These are phyloP conservation scores for Backusella tarrabulga DNA, from an alignment of 192 early-diverging fungal genomes.

Conservation along the genomic window DNA sequence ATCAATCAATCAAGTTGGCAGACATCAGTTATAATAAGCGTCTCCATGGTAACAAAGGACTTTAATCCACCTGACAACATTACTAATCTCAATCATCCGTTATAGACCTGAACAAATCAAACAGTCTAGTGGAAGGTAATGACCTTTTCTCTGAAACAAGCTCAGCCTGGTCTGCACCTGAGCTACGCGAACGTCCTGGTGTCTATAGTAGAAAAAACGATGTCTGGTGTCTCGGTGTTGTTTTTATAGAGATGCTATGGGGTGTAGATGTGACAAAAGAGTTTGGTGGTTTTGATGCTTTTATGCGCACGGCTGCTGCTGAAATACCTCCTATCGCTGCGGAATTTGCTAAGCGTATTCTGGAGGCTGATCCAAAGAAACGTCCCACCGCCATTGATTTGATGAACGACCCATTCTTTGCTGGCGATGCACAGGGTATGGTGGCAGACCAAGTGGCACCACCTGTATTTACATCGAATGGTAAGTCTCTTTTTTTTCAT, in stretches of 20 bases:
- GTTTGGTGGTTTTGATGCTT: constrained; percentile 50
- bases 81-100: neutral
- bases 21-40: constrained; percentile 65
- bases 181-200: constrained; percentile 58
- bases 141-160: neutral
- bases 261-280: constrained; percentile 55
- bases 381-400: constrained; percentile 75
- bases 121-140: constrained; percentile 10
- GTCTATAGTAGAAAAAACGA: constrained; percentile 70
- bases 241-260: constrained; percentile 70
- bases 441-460: neutral
- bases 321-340: constrained; percentile 51
- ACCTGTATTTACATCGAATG: neutral
- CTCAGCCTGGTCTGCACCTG: constrained; percentile 52
- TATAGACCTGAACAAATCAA: constrained; percentile 32
- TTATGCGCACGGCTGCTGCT: constrained; percentile 42
- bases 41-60: constrained; percentile 43
- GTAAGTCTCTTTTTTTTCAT: neutral
- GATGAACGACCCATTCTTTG: constrained; percentile 69
- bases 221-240: constrained; percentile 68
- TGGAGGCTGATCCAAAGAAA: constrained; percentile 67
- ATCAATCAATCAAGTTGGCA: constrained; percentile 59
- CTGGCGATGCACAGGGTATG: constrained; percentile 32
- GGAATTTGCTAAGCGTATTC: constrained; percentile 54
- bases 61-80: neutral